A percentile compares a stretch with the other conserved stretches of the same genome.
Conservation (phyloP, 768 basidiomycete species). For the Naganishia randhawae region DNA sequence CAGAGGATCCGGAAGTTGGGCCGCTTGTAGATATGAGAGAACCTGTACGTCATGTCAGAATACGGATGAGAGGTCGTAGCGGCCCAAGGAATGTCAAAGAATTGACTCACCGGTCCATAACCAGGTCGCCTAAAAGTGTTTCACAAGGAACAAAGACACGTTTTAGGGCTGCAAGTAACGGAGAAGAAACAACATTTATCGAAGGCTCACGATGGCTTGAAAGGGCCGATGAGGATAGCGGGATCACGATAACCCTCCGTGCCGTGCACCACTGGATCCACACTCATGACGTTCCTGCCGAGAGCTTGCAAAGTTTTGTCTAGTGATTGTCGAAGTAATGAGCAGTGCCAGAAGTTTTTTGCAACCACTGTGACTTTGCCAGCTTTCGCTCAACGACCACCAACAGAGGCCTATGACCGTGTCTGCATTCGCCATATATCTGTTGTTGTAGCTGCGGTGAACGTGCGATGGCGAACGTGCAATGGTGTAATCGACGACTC, state of each 20-base stretch:
- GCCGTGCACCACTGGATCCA: constrained; percentile 25
- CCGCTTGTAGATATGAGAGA: constrained; percentile 48
- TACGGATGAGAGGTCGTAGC: not conserved
- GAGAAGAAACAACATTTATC: too few species aligned
- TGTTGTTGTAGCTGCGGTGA: not conserved
- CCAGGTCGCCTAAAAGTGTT: constrained; percentile 42
- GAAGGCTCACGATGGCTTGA: constrained; percentile 29
- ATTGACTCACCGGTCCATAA: constrained; percentile 41
- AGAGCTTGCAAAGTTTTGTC: not conserved
- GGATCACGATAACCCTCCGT: constrained; percentile 30
- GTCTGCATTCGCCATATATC: not conserved
- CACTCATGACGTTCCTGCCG: not conserved
- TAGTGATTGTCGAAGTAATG: not conserved
- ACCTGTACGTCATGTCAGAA: constrained; percentile 11
- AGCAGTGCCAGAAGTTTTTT: not conserved
- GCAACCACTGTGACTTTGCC: not conserved
- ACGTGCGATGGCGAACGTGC: not conserved
- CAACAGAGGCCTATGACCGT: not conserved
- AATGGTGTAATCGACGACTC: too few species aligned
- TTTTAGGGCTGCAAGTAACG: not conserved
- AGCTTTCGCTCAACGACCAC: not conserved
- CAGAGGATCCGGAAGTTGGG: constrained; percentile 44
- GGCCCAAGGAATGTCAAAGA: not conserved
- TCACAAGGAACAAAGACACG: not conserved
- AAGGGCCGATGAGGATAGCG: constrained; percentile 31